A percentile compares a stretch with the other conserved stretches of the same genome.
These are phyloP conservation scores for Exidia glandulosa DNA, from an alignment of 768 basidiomycete genomes.

Conservation along the genomic window DNA sequence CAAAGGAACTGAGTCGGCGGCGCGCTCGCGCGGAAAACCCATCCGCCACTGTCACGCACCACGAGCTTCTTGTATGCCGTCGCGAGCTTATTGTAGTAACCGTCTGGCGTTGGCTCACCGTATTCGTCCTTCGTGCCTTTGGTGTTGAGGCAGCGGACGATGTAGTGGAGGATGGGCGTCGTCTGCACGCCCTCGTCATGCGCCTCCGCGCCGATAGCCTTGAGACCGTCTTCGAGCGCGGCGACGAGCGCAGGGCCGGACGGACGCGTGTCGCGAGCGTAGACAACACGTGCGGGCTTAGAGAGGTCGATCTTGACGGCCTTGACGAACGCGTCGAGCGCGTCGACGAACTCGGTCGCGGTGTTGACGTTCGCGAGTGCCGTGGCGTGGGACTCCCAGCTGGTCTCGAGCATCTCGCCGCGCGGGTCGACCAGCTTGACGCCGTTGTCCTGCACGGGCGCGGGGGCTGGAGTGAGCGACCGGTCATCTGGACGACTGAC, in stretches of 20 bases:
- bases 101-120: conserved; percentile 70
- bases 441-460: conserved; percentile 72
- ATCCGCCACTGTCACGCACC: conserved; percentile 46
- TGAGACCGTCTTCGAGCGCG: conserved; percentile 75
- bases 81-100: conserved; percentile 75
- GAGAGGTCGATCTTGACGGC: conserved; percentile 63
- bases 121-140: conserved; percentile 67
- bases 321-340: conserved; percentile 51
- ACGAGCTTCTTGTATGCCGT: conserved; percentile 77
- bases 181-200: conserved; percentile 79
- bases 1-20: background rate
- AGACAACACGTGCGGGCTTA: conserved; percentile 73
- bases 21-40: background rate
- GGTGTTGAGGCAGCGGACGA: conserved; percentile 84
- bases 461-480: background rate
- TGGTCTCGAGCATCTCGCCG: conserved; percentile 91
- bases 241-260: conserved; percentile 67
- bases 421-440: conserved; percentile 96
- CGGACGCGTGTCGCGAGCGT: conserved; percentile 87
- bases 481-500: background rate
- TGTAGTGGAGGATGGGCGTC: conserved; percentile 92
- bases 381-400: conserved; percentile 89
- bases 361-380: conserved; percentile 71
- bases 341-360: conserved; percentile 58
- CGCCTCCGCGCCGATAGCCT: conserved; percentile 53